Conservation (phyloP, 257 asterid species). For the Buddleja alternifolia region DNA sequence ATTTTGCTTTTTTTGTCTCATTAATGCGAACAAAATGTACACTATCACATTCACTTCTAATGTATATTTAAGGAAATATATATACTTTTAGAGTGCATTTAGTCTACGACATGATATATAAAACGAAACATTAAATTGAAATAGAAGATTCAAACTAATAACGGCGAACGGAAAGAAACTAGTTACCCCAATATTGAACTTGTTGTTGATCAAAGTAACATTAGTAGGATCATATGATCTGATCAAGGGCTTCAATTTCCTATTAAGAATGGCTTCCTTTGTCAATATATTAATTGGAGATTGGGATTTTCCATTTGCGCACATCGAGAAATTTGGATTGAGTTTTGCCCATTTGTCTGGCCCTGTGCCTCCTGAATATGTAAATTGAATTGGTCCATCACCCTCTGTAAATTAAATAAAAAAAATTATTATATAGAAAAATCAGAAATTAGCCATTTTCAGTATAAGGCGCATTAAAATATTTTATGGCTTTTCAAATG, state of each 20-base stretch:
- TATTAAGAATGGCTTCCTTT: slow-evolving; percentile 42
- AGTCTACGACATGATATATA: no score
- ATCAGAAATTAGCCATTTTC: not conserved
- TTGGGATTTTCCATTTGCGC: slow-evolving; percentile 68
- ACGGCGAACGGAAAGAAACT: slow-evolving; percentile 12
- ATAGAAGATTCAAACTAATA: not conserved
- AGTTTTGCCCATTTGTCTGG: slow-evolving; percentile 75
- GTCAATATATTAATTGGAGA: slow-evolving; percentile 74
- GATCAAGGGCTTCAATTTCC: slow-evolving; percentile 57
- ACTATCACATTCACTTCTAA: no score
- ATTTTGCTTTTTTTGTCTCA: no score
- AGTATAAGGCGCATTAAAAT: no score
- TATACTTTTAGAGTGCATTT: no score
- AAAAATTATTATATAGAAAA: not conserved
- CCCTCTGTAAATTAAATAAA: slow-evolving; percentile 26
- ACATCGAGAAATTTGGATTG: slow-evolving; percentile 68
- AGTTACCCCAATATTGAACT: slow-evolving; percentile 73
- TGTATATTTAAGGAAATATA: no score
- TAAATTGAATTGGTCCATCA: slow-evolving; percentile 42
- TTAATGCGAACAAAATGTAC: no score
- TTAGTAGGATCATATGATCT: slow-evolving; percentile 51
- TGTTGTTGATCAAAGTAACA: slow-evolving; percentile 76
- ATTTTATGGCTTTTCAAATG: no score
- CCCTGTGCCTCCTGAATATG: slow-evolving; percentile 71
- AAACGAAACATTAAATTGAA: not conserved